These are phyloP conservation scores for Periconia sp. DNA, from an alignment of 2,329 filamentous ascomycete species.

Conservation along the genomic window DNA sequence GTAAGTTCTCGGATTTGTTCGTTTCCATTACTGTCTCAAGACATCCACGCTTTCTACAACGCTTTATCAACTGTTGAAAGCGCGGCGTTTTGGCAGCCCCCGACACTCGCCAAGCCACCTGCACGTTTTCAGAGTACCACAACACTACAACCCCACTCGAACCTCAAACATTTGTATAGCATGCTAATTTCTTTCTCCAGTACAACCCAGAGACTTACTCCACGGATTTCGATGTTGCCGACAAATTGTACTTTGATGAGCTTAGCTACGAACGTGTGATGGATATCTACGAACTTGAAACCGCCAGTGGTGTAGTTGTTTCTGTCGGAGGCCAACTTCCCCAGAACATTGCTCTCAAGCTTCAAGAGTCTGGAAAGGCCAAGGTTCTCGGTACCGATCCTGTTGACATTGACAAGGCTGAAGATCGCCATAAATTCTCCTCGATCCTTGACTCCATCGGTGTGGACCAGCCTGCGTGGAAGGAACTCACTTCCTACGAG, in stretches of 20 bases:
- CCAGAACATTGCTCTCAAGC: constrained; percentile 92
- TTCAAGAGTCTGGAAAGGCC: constrained; percentile 88
- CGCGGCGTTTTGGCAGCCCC: too few species aligned
- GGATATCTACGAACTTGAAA: constrained; percentile 97
- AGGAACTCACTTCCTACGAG: constrained; percentile 86
- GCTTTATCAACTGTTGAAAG: too few species aligned
- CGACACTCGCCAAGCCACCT: too few species aligned
- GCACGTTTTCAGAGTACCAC: too few species aligned
- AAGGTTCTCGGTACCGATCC: constrained; percentile 92
- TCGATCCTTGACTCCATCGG: constrained; percentile 96
- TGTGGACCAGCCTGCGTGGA: constrained; percentile 96
- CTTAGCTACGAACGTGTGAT: constrained; percentile 95
- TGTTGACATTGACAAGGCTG: constrained; percentile 93
- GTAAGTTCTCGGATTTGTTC: too few species aligned
- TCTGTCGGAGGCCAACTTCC: constrained; percentile 95
- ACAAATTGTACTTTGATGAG: constrained; percentile 96
- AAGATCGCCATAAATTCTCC: constrained; percentile 98
- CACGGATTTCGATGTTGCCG: constrained; percentile 87
- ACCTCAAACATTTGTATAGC: too few species aligned
- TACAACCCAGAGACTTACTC: constrained; percentile 74
- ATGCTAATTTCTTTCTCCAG: neutral
- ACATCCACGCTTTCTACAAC: too few species aligned
- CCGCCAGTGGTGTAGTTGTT: constrained; percentile 82
- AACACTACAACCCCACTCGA: too few species aligned
- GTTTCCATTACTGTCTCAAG: too few species aligned